Evolutionary conservation across 345 rosid species (phyloP).

Genomic region (Turritis glabra): DNA sequence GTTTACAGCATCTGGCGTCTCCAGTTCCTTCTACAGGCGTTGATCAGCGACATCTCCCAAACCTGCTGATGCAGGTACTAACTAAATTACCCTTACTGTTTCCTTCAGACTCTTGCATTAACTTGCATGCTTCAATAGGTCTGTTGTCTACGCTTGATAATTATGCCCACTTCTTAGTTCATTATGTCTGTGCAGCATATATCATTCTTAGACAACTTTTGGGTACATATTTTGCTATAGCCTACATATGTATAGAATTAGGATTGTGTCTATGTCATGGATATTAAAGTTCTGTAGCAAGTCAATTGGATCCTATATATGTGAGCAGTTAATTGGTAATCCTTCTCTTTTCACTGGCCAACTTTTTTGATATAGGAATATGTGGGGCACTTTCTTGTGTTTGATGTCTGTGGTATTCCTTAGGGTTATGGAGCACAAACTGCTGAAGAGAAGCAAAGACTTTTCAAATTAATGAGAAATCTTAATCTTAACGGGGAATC

Average conservation of each 20-base stretch:
- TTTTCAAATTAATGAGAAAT: slow-evolving; percentile 91
- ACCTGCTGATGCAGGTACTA: slow-evolving; percentile 85
- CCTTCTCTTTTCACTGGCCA: background rate
- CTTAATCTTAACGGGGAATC: slow-evolving; percentile 94
- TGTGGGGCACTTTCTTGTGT: background rate
- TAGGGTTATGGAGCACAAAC: slow-evolving; percentile 97
- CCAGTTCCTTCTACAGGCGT: slow-evolving; percentile 76
- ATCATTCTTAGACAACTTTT: slow-evolving; percentile 4
- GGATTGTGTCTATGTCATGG: slow-evolving; percentile 6
- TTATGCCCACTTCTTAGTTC: background rate
- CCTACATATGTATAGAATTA: slow-evolving; percentile 4
- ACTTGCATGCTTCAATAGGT: background rate
- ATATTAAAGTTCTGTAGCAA: background rate
- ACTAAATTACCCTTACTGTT: background rate
- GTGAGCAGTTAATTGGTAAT: background rate
- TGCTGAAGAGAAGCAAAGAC: slow-evolving; percentile 97
- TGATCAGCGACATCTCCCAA: slow-evolving; percentile 89
- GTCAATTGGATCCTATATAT: too few relatives aligned
- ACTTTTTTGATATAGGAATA: background rate
- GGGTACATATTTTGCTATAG: background rate
- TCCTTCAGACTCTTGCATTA: background rate
- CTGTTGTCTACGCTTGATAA: background rate
- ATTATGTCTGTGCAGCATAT: background rate
- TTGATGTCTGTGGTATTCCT: slow-evolving; percentile 17
- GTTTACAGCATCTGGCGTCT: slow-evolving; percentile 99